Percentiles rank a stretch among this genome's conserved stretches.
These are phyloP conservation scores for Oryza meyeriana DNA, from an alignment of 176 grass and related monocot species.

Conservation along the genomic window DNA sequence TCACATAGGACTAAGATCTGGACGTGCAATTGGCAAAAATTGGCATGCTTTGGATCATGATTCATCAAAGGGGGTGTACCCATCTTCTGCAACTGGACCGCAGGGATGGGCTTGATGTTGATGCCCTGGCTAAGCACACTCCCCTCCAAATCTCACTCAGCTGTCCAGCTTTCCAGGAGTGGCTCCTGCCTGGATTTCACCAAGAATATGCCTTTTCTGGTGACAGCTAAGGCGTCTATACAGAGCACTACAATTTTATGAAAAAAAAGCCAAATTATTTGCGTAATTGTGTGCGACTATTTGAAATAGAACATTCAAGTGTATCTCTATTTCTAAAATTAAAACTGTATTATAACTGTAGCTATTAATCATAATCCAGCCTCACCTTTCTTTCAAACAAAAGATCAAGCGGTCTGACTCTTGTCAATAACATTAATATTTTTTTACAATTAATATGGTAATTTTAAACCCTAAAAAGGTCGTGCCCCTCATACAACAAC, in stretches of 20 bases:
- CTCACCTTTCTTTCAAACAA: too few relatives aligned
- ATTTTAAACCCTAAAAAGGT: too few relatives aligned
- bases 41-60: conserved; percentile 24
- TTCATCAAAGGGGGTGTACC: neutral
- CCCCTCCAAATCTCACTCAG: conserved; percentile 35
- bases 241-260: too few relatives aligned
- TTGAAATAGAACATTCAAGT: too few relatives aligned
- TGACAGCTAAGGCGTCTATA: neutral
- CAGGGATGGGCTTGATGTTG: conserved; percentile 54
- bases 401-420: too few relatives aligned
- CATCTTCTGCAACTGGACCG: conserved; percentile 37
- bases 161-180: conserved; percentile 33
- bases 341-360: too few relatives aligned
- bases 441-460: neutral
- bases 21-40: conserved; percentile 32
- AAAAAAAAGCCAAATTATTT: too few relatives aligned
- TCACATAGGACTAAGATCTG: conserved; percentile 31
- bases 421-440: too few relatives aligned
- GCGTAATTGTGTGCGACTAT: too few relatives aligned
- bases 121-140: conserved; percentile 22
- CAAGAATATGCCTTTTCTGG: conserved; percentile 22
- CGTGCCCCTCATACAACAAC: too few relatives aligned
- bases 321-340: too few relatives aligned
- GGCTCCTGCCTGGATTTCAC: conserved; percentile 25
- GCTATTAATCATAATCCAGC: too few relatives aligned